Base-by-base conservation (phyloP, 225 moss, liverwort and hornwort genomes). In the Thuidium tamariscinum region DNA sequence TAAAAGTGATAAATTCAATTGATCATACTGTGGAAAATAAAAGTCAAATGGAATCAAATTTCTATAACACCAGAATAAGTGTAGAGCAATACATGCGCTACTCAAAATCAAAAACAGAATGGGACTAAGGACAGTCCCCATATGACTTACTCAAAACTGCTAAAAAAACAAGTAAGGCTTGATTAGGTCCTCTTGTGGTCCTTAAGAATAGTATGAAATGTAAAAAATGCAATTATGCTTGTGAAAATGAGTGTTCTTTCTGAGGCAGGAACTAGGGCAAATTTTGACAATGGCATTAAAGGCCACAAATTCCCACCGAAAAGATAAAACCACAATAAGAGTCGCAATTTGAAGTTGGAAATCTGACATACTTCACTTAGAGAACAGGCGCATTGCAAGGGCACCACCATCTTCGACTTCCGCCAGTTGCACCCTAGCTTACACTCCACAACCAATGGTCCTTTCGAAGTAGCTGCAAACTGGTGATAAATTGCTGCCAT, bases 401-500 rank as follows among this genome's bases (percentile, higher is more conserved):
- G 65, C 85, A n/a, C 65, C 77, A 57, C 57, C 70, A 73, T 59
- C 59, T 83, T 89, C 86, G 82, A 64, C 71, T 72, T 88, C 82
- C 72, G 65, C 64, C 77, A 64, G 7, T 77, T 68, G 41, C 67
- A 49, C 51, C 66, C 34, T 6, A 34, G 5, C 21, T 59, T 48
- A 65, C 26, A 83, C 51, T 67, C 88, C 78, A 65, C 56, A 78
- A 41, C 77, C 72, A 62, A 46, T 41, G 55, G 30, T 77, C 62
- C 81, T 57, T 59, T 85, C 23, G 85, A 66, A 48, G 86, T 83
- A 78, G 80, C 85, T 80, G 60, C 87, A 89, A 85, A 63, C 20
- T 78, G 82, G 32, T 64, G 87, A 82, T 3, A 76, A 12, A 65
- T 37, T 29, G 85, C 78, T 88, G 78, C 85, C 90, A 90, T 90